Conservation (phyloP, 2,329 filamentous ascomycete species). For the Monilinia vaccinii-corymbosi region DNA sequence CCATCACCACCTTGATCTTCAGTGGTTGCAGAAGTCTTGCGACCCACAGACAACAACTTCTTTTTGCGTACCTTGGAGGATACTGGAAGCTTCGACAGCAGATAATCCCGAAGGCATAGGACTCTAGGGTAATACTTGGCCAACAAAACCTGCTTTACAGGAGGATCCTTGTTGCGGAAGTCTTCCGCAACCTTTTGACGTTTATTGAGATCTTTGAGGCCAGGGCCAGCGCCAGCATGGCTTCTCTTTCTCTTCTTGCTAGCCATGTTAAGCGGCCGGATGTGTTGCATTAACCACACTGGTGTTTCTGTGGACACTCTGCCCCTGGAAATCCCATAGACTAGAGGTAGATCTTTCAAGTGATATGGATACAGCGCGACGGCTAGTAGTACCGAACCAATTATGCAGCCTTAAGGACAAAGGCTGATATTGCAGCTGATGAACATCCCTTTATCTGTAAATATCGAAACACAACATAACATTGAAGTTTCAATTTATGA, state of each 20-base stretch:
- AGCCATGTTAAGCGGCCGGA: background rate
- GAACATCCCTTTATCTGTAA: background rate
- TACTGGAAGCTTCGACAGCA: conserved; percentile 55
- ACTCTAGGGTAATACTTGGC: conserved; percentile 58
- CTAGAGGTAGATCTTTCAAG: background rate
- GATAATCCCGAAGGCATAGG: conserved; percentile 59
- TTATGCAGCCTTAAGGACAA: background rate
- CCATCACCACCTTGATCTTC: background rate
- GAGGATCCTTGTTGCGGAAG: conserved; percentile 12
- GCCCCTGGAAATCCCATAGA: background rate
- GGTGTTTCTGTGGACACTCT: background rate
- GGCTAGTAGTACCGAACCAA: background rate
- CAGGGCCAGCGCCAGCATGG: conserved; percentile 3
- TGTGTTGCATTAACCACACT: background rate
- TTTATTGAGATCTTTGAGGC: conserved; percentile 21
- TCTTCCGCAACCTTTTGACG: conserved; percentile 20
- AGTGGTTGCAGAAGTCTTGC: background rate
- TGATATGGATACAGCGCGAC: background rate
- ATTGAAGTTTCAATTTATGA: background rate
- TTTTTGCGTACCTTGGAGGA: conserved; percentile 54
- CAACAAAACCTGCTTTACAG: conserved; percentile 52
- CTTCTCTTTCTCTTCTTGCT: conserved; percentile 32
- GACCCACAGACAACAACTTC: conserved; percentile 36
- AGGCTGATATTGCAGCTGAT: background rate
- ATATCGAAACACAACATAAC: background rate